A percentile compares a stretch with the other conserved stretches of the same genome.
These are phyloP conservation scores for Geosiphon pyriformis DNA, from an alignment of 192 early-diverging fungal species.

Conservation along the genomic window DNA sequence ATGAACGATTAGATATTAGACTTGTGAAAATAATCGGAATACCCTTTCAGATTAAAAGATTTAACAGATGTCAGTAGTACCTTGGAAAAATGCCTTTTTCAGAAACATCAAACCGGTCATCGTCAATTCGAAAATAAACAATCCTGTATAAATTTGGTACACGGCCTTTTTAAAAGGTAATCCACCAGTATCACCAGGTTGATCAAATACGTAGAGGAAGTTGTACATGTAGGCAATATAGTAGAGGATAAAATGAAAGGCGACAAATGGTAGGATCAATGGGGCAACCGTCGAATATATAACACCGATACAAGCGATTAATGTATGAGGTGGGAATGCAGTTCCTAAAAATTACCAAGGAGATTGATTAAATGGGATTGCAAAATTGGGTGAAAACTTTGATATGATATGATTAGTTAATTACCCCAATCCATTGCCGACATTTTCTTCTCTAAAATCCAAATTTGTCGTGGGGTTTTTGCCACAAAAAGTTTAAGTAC, in stretches of 20 bases:
- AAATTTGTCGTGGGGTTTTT: constrained; percentile 70
- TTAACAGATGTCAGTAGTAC: too few relatives aligned
- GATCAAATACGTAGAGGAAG: constrained; percentile 72
- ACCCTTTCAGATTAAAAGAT: constrained; percentile 15
- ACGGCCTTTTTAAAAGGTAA: constrained; percentile 56
- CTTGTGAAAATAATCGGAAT: not conserved
- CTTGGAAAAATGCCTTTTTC: constrained; percentile 40
- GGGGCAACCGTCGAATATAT: constrained; percentile 79
- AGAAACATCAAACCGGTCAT: constrained; percentile 70
- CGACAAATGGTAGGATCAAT: constrained; percentile 68
- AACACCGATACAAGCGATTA: constrained; percentile 69
- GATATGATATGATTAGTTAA: too few relatives aligned
- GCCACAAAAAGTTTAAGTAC: constrained; percentile 48
- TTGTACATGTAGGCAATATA: constrained; percentile 77
- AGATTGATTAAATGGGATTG: not conserved
- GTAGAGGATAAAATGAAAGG: constrained; percentile 65
- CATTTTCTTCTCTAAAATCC: constrained; percentile 44
- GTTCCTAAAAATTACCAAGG: constrained; percentile 21
- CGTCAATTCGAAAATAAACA: constrained; percentile 69
- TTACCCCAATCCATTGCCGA: constrained; percentile 45
- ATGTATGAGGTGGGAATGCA: constrained; percentile 59
- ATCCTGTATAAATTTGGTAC: constrained; percentile 57
- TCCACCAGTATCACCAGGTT: constrained; percentile 53
- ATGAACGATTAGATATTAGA: not conserved
- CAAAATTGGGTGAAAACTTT: not conserved